phyloP scores from a whole-genome alignment of 2,329 filamentous ascomycete genomes.

The Colletotrichum chrysophilum region DNA sequence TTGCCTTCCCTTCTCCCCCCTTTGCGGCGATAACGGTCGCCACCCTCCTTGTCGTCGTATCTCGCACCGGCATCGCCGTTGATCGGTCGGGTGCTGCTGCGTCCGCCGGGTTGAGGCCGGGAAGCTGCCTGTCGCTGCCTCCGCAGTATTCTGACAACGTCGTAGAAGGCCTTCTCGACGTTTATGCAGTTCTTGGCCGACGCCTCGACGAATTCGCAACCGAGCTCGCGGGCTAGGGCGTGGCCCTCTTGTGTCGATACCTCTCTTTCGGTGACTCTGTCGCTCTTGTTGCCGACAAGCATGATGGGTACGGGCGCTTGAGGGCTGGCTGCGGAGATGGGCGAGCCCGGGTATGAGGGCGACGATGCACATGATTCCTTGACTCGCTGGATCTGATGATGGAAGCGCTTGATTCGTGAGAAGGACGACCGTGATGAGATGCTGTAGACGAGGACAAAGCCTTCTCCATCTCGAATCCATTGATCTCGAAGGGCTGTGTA shows the following conservation, averaged over 20 bases:
- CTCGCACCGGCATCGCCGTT: slow-evolving; percentile 17
- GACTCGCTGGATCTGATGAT: slow-evolving; percentile 95
- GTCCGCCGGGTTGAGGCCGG: slow-evolving; percentile 34
- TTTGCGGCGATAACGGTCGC: slow-evolving; percentile 19
- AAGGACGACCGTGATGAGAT: slow-evolving; percentile 98
- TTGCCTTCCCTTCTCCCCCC: slow-evolving; percentile 21
- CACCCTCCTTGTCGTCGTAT: slow-evolving; percentile 21
- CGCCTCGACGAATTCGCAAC: slow-evolving; percentile 96
- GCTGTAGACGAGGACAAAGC: slow-evolving; percentile 97
- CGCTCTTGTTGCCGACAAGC: slow-evolving; percentile 83
- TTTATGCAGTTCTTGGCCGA: slow-evolving; percentile 99
- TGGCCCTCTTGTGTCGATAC: slow-evolving; percentile 97
- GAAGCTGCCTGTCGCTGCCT: slow-evolving; percentile 73
- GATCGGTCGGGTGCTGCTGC: slow-evolving; percentile 15
- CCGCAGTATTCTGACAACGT: slow-evolving; percentile 90
- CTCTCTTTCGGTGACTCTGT: slow-evolving; percentile 92
- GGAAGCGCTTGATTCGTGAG: slow-evolving; percentile 91
- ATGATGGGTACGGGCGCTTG: slow-evolving; percentile 87
- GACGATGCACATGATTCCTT: slow-evolving; percentile 87
- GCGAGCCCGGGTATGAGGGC: slow-evolving; percentile 78
- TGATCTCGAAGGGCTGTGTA: slow-evolving; percentile 96
- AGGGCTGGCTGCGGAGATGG: slow-evolving; percentile 63
- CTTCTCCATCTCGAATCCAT: slow-evolving; percentile 98
- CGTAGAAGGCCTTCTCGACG: slow-evolving; percentile 97
- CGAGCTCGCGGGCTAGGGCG: slow-evolving; percentile 87